Evolutionary conservation across 148 eudicot genomes (phyloP), one percentile per base, ranked within the genome.

Genomic region (Cornus suecica): DNA sequence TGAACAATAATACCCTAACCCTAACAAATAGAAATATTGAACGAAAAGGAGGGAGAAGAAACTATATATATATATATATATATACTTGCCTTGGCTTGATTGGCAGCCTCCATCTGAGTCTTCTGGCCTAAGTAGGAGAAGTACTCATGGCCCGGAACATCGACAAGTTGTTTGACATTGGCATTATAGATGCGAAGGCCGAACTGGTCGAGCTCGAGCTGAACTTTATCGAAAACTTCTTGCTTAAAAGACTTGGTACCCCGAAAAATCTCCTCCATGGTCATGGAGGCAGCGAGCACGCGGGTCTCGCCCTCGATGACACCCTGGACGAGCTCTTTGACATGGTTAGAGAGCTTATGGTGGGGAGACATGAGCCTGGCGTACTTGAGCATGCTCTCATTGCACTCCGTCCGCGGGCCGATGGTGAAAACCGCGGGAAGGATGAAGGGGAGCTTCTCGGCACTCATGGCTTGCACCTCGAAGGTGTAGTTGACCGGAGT

Each of bases 11-110:
- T n/a, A n/a, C n/a, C n/a, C n/a, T n/a, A n/a, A n/a, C n/a, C n/a
- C n/a, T n/a, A n/a, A n/a, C n/a, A n/a, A n/a, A n/a, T n/a, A n/a
- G n/a, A n/a, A n/a, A n/a, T n/a, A n/a, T n/a, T n/a, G n/a, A n/a
- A n/a, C n/a, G n/a, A n/a, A n/a, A n/a, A n/a, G n/a, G n/a, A n/a
- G n/a, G n/a, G n/a, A n/a, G n/a, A n/a, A n/a, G n/a, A n/a, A n/a
- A n/a, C n/a, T n/a, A 37, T 37, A 37, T 1, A 8, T 58, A 22
- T 1, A 18, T 37, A 5, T 37, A 3, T 63, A 84, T n/a, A n/a
- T n/a, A n/a, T n/a, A n/a, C n/a, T n/a, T n/a, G n/a, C 84, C 84
- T 83, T 83, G 61, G 85, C 82, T 13, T 79, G 85, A 76, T 79
- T 83, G 66, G 82, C 85, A 48, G 82, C 85, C 71, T 83, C 85